These are phyloP conservation scores for Hanseniaspora nectarophila DNA, from an alignment of 805 yeast species.

Conservation along the genomic window DNA sequence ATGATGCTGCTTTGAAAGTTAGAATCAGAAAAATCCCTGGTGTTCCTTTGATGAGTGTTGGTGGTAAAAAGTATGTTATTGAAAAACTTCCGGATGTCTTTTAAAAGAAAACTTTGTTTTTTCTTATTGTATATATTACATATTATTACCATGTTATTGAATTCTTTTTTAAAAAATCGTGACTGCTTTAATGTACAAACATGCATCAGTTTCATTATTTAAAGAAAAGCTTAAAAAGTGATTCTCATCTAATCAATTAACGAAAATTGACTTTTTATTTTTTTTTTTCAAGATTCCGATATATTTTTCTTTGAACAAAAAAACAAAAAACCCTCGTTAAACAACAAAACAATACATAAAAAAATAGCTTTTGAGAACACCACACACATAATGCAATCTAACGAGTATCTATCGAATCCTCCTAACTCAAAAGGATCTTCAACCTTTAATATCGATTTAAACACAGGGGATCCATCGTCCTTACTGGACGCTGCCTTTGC, in stretches of 20 bases:
- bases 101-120: conserved; percentile 22
- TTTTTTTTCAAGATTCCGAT: background rate
- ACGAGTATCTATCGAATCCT: background rate
- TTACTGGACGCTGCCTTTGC: conserved; percentile 59
- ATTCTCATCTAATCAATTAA: background rate
- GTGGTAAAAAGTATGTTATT: conserved; percentile 80
- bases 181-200: too few species aligned
- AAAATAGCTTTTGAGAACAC: background rate
- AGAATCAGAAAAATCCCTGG: conserved; percentile 95
- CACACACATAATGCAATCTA: background rate
- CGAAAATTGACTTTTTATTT: background rate
- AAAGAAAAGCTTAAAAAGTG: background rate
- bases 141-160: background rate
- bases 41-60: conserved; percentile 93
- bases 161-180: too few species aligned
- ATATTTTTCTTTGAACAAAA: too few species aligned
- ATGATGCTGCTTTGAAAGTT: conserved; percentile 92
- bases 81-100: conserved; percentile 94
- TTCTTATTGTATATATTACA: too few species aligned
- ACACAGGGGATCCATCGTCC: conserved; percentile 78
- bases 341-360: background rate
- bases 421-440: conserved; percentile 2
- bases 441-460: conserved; percentile 1
- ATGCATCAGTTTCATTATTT: too few species aligned
- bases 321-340: too few species aligned